Conservation (phyloP, 371 early-diverging fungal genomes). For the Scutellospora calospora region DNA sequence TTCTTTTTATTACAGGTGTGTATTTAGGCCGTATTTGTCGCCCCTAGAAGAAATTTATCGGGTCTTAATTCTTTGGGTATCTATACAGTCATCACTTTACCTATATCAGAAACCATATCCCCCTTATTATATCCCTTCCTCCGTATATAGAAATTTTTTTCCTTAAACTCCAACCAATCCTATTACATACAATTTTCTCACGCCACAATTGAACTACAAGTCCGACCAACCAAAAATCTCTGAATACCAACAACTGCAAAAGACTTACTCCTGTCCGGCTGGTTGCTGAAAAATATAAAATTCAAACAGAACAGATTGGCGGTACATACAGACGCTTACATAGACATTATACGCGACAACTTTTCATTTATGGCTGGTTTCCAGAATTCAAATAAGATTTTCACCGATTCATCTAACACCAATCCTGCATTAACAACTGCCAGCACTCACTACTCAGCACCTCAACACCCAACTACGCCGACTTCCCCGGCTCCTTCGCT, state of each 20-base stretch:
- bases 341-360: conserved; percentile 25
- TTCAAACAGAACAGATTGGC: conserved; percentile 36
- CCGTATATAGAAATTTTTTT: conserved; percentile 17
- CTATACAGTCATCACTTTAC: neutral
- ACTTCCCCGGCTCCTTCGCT: conserved; percentile 39
- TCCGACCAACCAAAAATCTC: conserved; percentile 49
- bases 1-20: neutral
- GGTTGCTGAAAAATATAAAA: conserved; percentile 33
- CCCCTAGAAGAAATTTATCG: neutral
- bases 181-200: conserved; percentile 28
- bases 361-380: conserved; percentile 42
- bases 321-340: conserved; percentile 40
- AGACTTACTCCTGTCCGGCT: conserved; percentile 11
- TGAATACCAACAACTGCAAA: conserved; percentile 39
- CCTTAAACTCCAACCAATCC: conserved; percentile 13
- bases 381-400: conserved; percentile 43
- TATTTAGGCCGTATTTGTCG: neutral
- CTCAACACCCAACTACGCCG: conserved; percentile 31
- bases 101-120: conserved; percentile 6
- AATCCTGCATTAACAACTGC: conserved; percentile 41
- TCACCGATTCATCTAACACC: conserved; percentile 42
- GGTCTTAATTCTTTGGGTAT: neutral
- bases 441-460: conserved; percentile 12
- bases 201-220: conserved; percentile 3
- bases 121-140: conserved; percentile 12